phyloP scores from a whole-genome alignment of 2,329 filamentous ascomycete genomes.

The Achaetomium macrosporum region DNA sequence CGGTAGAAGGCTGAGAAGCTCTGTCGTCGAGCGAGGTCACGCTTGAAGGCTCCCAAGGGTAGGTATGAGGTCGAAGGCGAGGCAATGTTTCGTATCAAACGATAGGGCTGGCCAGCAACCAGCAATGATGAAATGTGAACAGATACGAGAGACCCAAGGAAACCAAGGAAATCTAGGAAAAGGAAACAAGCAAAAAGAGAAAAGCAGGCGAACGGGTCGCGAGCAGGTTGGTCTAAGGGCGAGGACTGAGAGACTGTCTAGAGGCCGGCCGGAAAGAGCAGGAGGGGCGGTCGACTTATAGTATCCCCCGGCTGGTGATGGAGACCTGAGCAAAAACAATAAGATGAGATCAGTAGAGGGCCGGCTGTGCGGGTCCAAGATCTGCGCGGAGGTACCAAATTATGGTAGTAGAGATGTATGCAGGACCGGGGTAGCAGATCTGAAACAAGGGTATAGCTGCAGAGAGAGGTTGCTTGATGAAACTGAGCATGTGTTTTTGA shows the following conservation, averaged over 20 bases:
- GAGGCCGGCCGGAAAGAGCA: slow-evolving; percentile 24
- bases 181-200: slow-evolving; percentile 35
- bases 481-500: slow-evolving; percentile 48
- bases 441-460: slow-evolving; percentile 31
- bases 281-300: slow-evolving; percentile 27
- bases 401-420: slow-evolving; percentile 13
- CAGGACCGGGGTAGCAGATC: slow-evolving; percentile 28
- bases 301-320: slow-evolving; percentile 16
- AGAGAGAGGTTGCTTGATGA: slow-evolving; percentile 38
- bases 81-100: slow-evolving; percentile 38
- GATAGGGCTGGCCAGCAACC: slow-evolving; percentile 30
- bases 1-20: neutral
- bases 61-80: slow-evolving; percentile 11
- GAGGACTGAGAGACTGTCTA: slow-evolving; percentile 34
- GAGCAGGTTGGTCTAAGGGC: slow-evolving; percentile 21
- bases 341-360: slow-evolving; percentile 11
- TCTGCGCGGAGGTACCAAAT: neutral
- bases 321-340: slow-evolving; percentile 20
- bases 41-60: slow-evolving; percentile 21
- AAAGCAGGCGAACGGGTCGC: slow-evolving; percentile 29
- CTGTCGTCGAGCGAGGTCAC: slow-evolving; percentile 14
- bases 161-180: slow-evolving; percentile 31
- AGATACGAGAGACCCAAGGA: slow-evolving; percentile 28
- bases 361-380: slow-evolving; percentile 11
- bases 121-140: slow-evolving; percentile 4